Evolutionary conservation across 768 basidiomycete genomes (phyloP).

Genomic region (Gloeopeniophorella convolvens): DNA sequence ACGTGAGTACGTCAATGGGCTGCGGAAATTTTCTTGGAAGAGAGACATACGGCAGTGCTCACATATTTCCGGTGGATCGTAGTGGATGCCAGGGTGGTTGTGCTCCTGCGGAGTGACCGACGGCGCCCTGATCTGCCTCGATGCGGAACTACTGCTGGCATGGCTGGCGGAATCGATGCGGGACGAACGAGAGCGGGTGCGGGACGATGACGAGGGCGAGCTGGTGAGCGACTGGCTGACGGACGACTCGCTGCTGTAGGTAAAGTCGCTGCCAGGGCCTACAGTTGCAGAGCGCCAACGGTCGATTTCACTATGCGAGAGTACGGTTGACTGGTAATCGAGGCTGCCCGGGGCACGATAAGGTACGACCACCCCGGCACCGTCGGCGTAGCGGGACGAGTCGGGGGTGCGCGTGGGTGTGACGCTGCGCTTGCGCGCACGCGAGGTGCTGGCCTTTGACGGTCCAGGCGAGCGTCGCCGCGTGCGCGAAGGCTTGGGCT

Average conservation of each 20-base stretch:
- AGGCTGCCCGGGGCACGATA: conserved; percentile 10
- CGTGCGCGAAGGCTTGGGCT: conserved; percentile 8
- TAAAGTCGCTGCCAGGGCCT: conserved; percentile 13
- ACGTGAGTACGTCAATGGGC: too few species aligned
- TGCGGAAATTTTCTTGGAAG: neutral
- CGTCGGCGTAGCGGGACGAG: neutral
- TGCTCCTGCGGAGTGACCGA: neutral
- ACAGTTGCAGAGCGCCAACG: conserved; percentile 5
- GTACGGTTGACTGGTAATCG: conserved; percentile 10
- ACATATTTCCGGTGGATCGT: conserved; percentile 7
- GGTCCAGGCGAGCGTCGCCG: neutral
- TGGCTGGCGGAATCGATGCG: conserved; percentile 3
- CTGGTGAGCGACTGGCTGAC: conserved; percentile 11
- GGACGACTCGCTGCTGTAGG: conserved; percentile 17
- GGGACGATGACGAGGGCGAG: conserved; percentile 10
- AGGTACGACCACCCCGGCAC: conserved; percentile 3
- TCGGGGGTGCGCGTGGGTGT: conserved; percentile 13
- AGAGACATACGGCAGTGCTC: conserved; percentile 11
- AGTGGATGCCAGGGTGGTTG: neutral
- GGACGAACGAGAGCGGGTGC: conserved; percentile 2
- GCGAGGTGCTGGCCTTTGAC: neutral
- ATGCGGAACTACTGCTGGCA: neutral
- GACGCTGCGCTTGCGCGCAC: conserved; percentile 9
- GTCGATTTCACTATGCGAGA: conserved; percentile 15
- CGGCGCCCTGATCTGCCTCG: neutral